phyloP scores from a whole-genome alignment of 1,284 basidiomycete genomes.

The Erythrobasidium hasegawianum region DNA sequence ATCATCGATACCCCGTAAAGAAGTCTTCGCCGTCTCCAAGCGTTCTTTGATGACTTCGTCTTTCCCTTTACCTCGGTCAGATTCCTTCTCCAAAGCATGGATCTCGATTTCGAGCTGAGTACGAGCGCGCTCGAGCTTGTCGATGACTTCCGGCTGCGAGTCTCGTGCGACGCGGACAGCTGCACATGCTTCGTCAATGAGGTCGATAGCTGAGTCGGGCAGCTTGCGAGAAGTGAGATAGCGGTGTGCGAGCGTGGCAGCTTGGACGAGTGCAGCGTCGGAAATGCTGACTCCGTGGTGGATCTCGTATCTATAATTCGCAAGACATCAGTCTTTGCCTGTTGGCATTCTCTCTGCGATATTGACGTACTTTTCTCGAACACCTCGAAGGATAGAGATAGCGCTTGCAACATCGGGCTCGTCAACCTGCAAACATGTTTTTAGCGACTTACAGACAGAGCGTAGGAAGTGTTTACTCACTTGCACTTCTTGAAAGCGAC shows the following conservation, averaged over 20 bases:
- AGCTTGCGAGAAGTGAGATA: conserved; percentile 59
- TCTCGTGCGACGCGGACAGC: conserved; percentile 85
- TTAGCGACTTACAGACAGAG: too few species aligned
- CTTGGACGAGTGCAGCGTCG: conserved; percentile 83
- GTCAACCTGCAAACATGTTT: too few species aligned
- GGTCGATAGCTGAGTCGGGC: conserved; percentile 50
- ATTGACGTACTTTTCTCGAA: conserved; percentile 62
- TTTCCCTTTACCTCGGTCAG: conserved; percentile 63
- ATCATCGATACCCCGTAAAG: conserved; percentile 82
- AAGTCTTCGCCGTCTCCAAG: conserved; percentile 70
- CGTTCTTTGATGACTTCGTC: conserved; percentile 85
- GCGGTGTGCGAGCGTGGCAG: conserved; percentile 88
- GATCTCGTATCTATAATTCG: conserved; percentile 34
- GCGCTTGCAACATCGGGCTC: conserved; percentile 88
- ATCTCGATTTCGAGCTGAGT: conserved; percentile 94
- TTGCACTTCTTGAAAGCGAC: conserved; percentile 75
- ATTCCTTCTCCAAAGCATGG: conserved; percentile 71
- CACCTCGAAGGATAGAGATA: conserved; percentile 86
- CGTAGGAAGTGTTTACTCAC: too few species aligned
- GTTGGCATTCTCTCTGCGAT: conserved; percentile 59
- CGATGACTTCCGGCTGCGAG: conserved; percentile 90
- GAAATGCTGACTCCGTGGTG: conserved; percentile 88
- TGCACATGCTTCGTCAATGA: conserved; percentile 85
- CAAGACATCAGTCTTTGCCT: conserved; percentile 49
- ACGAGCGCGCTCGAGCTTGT: conserved; percentile 86